Conservation (phyloP, 495 filamentous ascomycete species). For the Penicillium odoratum region DNA sequence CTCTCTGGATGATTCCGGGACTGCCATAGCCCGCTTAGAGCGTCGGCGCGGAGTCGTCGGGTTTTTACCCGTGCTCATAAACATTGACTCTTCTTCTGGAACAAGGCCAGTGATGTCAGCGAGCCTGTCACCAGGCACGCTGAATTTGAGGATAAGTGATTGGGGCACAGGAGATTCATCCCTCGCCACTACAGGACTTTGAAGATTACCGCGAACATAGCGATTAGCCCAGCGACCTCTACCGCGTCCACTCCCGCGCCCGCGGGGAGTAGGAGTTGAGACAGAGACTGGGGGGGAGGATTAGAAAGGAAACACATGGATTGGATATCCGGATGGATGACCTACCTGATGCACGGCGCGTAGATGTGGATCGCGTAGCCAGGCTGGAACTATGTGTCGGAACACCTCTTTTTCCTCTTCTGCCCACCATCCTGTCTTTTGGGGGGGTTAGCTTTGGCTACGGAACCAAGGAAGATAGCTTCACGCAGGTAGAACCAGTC, state of each 20-base stretch:
- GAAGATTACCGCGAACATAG: constrained; percentile 14
- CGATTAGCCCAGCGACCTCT: constrained; percentile 25
- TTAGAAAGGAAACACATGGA: neutral
- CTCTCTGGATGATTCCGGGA: constrained; percentile 41
- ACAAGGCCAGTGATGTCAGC: neutral
- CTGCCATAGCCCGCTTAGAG: constrained; percentile 23
- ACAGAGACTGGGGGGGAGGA: constrained; percentile 1
- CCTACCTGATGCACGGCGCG: constrained; percentile 22
- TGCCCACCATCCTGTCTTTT: constrained; percentile 37
- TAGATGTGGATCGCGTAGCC: constrained; percentile 22
- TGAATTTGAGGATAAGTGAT: constrained; percentile 24
- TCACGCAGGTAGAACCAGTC: neutral
- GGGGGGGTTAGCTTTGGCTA: neutral
- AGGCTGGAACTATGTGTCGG: constrained; percentile 17
- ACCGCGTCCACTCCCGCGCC: constrained; percentile 17
- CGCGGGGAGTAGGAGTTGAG: constrained; percentile 1
- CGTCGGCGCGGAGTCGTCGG: constrained; percentile 25
- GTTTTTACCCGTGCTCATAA: constrained; percentile 10
- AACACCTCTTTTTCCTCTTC: constrained; percentile 23
- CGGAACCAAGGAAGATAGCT: constrained; percentile 4
- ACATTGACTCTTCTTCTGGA: neutral
- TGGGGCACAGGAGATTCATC: neutral
- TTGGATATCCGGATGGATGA: neutral
- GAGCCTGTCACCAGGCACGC: constrained; percentile 10
- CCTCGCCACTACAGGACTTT: neutral